phyloP scores from a whole-genome alignment of 2,329 filamentous ascomycete species.

The Bertia moriformis region DNA sequence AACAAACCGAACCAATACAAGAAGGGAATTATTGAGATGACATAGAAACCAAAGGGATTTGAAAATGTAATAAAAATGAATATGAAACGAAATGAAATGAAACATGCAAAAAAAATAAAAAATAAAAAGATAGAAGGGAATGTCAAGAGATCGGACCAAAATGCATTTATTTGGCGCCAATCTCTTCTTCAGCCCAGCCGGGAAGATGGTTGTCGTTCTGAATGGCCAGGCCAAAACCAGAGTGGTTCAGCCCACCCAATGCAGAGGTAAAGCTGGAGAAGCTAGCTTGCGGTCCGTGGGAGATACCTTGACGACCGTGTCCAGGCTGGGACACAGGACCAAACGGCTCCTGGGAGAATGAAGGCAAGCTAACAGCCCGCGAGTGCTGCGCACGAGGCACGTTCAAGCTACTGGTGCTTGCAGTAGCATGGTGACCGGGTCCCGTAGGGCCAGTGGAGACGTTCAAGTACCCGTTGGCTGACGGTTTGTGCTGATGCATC shows the following conservation, averaged over 20 bases:
- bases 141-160: conserved; percentile 6
- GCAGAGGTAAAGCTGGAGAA: conserved; percentile 53
- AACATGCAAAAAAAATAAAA: not conserved
- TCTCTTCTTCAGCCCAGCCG: conserved; percentile 55
- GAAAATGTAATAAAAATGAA: not conserved
- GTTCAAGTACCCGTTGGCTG: conserved; percentile 49
- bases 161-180: conserved; percentile 16
- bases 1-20: not conserved
- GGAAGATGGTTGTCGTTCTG: conserved; percentile 39
- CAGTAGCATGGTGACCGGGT: conserved; percentile 53
- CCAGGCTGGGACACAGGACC: conserved; percentile 31
- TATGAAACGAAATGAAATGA: not conserved
- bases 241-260: conserved; percentile 44
- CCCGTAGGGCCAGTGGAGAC: conserved; percentile 27
- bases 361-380: conserved; percentile 78
- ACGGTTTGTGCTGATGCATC: conserved; percentile 51
- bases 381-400: conserved; percentile 49
- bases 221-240: conserved; percentile 45
- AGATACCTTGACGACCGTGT: conserved; percentile 25
- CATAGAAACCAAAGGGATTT: not conserved
- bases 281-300: conserved; percentile 27
- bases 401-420: conserved; percentile 62
- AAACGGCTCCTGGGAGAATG: conserved; percentile 48
- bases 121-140: conserved; percentile 7
- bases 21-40: not conserved